Evolutionary conservation across 306 rosid genomes (phyloP).

Genomic region (Purshia tridentata): DNA sequence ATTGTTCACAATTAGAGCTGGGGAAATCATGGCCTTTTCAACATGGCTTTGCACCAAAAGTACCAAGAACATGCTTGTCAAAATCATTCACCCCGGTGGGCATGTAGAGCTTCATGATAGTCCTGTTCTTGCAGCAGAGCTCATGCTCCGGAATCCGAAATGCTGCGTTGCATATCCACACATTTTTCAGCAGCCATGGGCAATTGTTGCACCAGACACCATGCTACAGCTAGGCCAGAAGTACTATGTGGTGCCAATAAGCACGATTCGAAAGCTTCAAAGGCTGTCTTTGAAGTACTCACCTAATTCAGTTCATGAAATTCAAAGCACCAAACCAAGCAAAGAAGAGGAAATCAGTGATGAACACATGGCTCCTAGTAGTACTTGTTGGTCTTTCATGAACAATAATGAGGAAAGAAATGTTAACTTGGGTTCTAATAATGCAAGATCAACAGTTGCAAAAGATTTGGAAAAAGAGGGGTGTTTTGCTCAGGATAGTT

Average conservation of each 20-base stretch:
- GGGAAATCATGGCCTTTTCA: conserved; percentile 41
- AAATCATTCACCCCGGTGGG: conserved; percentile 62
- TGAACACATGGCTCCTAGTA: conserved; percentile 22
- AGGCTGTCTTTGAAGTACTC: conserved; percentile 40
- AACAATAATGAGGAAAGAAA: not conserved
- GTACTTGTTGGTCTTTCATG: conserved; percentile 6
- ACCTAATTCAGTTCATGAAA: conserved; percentile 32
- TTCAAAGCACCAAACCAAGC: conserved; percentile 21
- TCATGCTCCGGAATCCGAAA: conserved; percentile 50
- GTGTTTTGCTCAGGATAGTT: conserved; percentile 17
- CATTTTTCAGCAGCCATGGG: conserved; percentile 70
- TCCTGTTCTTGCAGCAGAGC: conserved; percentile 55
- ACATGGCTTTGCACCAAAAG: conserved; percentile 43
- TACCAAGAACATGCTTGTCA: conserved; percentile 45
- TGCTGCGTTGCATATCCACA: conserved; percentile 51
- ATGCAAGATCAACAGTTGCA: not conserved
- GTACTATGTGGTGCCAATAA: conserved; percentile 59
- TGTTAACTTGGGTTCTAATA: not conserved
- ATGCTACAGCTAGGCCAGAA: conserved; percentile 55
- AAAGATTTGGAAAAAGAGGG: conserved; percentile 8
- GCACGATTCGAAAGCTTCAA: conserved; percentile 59
- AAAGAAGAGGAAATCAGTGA: conserved; percentile 21
- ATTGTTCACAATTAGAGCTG: not conserved
- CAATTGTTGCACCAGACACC: conserved; percentile 62
- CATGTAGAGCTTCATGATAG: conserved; percentile 56